Evolutionary conservation across 106 monocot species (phyloP).

Genomic region (Apostasia ramifera): DNA sequence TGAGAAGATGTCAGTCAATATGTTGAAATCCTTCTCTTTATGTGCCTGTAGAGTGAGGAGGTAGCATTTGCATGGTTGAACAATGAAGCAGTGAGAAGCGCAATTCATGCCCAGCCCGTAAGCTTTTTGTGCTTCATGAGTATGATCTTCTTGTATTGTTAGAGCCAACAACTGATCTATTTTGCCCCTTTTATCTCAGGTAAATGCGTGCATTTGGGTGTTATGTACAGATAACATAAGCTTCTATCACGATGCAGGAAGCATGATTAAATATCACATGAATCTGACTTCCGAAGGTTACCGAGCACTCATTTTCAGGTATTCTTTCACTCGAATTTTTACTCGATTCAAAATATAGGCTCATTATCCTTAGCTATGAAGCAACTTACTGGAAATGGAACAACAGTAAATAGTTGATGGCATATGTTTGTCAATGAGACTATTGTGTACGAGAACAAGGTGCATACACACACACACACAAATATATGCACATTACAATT

Average conservation of each 20-base stretch:
- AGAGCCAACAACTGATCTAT: background rate
- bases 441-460: too few species aligned
- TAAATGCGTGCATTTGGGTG: constrained; percentile 34
- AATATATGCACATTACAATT: too few species aligned
- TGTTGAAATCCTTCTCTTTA: background rate
- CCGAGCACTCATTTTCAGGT: constrained; percentile 85
- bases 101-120: constrained; percentile 89
- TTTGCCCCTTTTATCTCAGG: constrained; percentile 18
- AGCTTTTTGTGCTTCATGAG: background rate
- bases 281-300: constrained; percentile 63
- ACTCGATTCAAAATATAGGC: too few species aligned
- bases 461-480: too few species aligned
- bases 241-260: constrained; percentile 77
- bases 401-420: background rate
- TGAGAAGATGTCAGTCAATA: too few species aligned
- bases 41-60: constrained; percentile 43
- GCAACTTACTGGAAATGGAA: too few species aligned
- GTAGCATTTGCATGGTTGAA: constrained; percentile 81
- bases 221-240: constrained; percentile 49
- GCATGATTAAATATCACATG: constrained; percentile 88
- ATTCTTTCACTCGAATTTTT: background rate
- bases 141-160: background rate
- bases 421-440: too few species aligned
- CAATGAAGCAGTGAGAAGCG: constrained; percentile 60
- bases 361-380: too few species aligned